Conservation (phyloP, 441 rosid genomes). For the Metrosideros polymorpha region DNA sequence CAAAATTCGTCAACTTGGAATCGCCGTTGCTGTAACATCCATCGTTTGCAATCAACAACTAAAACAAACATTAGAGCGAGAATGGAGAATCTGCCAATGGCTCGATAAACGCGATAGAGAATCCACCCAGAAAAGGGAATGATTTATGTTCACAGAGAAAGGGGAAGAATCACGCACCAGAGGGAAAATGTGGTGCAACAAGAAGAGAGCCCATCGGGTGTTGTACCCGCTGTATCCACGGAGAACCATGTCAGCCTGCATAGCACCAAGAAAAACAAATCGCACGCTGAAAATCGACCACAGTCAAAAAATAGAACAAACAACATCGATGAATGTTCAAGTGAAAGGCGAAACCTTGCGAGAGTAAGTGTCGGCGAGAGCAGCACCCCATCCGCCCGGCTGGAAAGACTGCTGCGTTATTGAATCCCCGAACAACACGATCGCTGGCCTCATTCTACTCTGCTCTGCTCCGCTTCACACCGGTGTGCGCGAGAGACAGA, state of each 20-base stretch:
- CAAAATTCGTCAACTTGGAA: neutral
- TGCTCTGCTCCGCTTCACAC: neutral
- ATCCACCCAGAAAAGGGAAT: neutral
- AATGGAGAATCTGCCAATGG: neutral
- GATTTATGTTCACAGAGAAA: neutral
- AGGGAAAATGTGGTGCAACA: constrained; percentile 73
- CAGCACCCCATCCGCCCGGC: constrained; percentile 86
- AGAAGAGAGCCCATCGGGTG: constrained; percentile 89
- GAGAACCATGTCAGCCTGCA: constrained; percentile 59
- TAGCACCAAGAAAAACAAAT: neutral
- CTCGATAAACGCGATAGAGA: neutral
- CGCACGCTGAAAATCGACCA: neutral
- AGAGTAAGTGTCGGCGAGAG: constrained; percentile 68
- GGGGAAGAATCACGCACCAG: constrained; percentile 27
- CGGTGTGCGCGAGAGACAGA: neutral
- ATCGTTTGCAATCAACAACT: neutral
- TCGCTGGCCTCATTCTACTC: constrained; percentile 54
- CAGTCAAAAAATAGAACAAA: neutral
- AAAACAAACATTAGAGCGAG: neutral
- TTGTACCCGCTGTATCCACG: constrained; percentile 98
- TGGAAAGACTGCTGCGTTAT: constrained; percentile 71
- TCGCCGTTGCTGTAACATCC: neutral
- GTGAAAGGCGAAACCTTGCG: constrained; percentile 43
- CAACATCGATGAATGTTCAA: neutral
- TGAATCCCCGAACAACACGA: constrained; percentile 84